phyloP scores from a whole-genome alignment of 1,284 basidiomycete genomes.

The Moesziomyces globuligerus region DNA sequence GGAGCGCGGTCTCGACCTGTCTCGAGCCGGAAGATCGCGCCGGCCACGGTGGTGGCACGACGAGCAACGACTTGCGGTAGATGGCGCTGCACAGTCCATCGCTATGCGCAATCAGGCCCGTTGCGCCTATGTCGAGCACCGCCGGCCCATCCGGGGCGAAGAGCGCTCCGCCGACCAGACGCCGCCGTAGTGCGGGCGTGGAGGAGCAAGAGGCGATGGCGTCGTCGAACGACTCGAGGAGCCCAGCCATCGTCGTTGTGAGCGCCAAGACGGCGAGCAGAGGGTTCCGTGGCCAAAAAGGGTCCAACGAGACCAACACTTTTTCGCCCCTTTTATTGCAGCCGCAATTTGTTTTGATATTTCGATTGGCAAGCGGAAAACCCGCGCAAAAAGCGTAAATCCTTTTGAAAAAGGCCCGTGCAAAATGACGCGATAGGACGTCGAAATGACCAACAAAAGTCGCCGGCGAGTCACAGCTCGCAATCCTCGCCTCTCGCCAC shows the following conservation, averaged over 20 bases:
- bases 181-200: not conserved
- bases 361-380: too few species aligned
- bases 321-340: not conserved
- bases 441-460: slow-evolving; percentile 1
- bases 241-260: slow-evolving; percentile 7
- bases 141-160: not conserved
- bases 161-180: slow-evolving; percentile 2
- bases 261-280: too few species aligned
- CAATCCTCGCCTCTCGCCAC: slow-evolving; percentile 2
- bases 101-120: slow-evolving; percentile 29
- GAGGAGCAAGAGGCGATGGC: not conserved
- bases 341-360: too few species aligned
- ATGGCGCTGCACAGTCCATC: slow-evolving; percentile 25
- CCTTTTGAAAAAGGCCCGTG: too few species aligned
- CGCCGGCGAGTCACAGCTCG: not conserved
- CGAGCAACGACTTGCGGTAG: too few species aligned
- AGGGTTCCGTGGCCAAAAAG: not conserved
- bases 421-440: slow-evolving; percentile 25
- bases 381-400: not conserved
- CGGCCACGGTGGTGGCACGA: too few species aligned
- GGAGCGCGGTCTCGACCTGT: too few species aligned
- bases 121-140: too few species aligned
- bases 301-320: slow-evolving; percentile 3
- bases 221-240: slow-evolving; percentile 11
- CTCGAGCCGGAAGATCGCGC: too few species aligned